phyloP scores from a whole-genome alignment of 129 eudicot species.

The Heracleum sosnowskyi region DNA sequence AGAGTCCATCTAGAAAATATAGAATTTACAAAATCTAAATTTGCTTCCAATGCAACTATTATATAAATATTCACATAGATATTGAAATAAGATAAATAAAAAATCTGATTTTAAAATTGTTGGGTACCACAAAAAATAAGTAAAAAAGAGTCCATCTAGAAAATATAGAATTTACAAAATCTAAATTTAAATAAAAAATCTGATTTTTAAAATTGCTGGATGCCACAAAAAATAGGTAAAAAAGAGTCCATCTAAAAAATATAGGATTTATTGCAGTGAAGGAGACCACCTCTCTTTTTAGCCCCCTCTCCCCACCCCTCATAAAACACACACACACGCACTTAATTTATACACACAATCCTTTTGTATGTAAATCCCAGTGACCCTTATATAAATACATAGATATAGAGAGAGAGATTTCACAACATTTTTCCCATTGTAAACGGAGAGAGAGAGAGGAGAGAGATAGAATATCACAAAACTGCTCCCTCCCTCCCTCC shows the following conservation, averaged over 20 bases:
- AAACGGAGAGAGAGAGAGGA: neutral
- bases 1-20: neutral
- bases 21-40: too few species aligned
- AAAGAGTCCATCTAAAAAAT: neutral
- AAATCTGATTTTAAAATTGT: neutral
- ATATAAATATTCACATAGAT: too few species aligned
- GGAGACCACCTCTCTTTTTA: constrained; percentile 2
- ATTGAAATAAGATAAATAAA: too few species aligned
- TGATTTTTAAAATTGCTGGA: neutral
- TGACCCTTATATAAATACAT: neutral
- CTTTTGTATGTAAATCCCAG: neutral
- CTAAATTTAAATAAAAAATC: neutral
- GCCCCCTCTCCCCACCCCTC: neutral
- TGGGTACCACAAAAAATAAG: neutral
- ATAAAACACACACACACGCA: neutral
- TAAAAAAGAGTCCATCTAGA: neutral
- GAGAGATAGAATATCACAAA: neutral
- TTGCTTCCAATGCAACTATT: too few species aligned
- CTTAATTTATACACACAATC: neutral
- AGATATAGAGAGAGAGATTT: neutral
- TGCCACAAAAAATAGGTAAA: neutral
- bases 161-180: constrained; percentile 2
- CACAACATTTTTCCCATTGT: neutral
- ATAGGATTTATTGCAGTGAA: constrained; percentile 4
- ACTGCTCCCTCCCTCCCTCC: neutral